Conservation (phyloP, 495 filamentous ascomycete genomes). For the Amniculicola lignicola region DNA sequence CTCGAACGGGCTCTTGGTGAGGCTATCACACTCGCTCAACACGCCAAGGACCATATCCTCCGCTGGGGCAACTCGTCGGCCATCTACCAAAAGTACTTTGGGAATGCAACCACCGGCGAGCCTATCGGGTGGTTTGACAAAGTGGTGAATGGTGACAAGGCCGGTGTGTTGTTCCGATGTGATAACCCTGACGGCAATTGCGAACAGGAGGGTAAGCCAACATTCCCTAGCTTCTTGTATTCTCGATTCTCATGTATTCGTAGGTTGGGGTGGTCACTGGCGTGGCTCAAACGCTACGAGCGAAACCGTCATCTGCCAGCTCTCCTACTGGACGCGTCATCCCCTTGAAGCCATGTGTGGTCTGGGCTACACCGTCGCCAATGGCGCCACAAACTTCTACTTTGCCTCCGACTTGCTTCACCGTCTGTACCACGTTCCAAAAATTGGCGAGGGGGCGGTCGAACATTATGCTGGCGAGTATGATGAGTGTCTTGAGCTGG, state of each 20-base stretch:
- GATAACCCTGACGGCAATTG: conserved; percentile 61
- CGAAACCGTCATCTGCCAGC: conserved; percentile 60
- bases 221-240: background rate
- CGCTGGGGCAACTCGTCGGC: conserved; percentile 50
- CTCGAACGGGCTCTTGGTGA: conserved; percentile 51
- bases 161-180: conserved; percentile 52
- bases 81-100: conserved; percentile 59
- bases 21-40: conserved; percentile 46
- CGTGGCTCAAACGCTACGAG: conserved; percentile 55
- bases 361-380: conserved; percentile 52
- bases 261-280: conserved; percentile 59
- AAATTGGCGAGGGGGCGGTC: conserved; percentile 50
- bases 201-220: conserved; percentile 36
- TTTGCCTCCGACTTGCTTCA: conserved; percentile 58
- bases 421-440: conserved; percentile 54
- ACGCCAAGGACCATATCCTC: conserved; percentile 50
- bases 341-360: conserved; percentile 53
- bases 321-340: conserved; percentile 51
- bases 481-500: conserved; percentile 48
- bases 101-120: conserved; percentile 48
- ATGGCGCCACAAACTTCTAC: conserved; percentile 50
- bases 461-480: conserved; percentile 58
- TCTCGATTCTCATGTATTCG: background rate
- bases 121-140: conserved; percentile 54
- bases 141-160: conserved; percentile 49